phyloP scores from a whole-genome alignment of 352 stramenopile species.

The Phytophthora constricta region DNA sequence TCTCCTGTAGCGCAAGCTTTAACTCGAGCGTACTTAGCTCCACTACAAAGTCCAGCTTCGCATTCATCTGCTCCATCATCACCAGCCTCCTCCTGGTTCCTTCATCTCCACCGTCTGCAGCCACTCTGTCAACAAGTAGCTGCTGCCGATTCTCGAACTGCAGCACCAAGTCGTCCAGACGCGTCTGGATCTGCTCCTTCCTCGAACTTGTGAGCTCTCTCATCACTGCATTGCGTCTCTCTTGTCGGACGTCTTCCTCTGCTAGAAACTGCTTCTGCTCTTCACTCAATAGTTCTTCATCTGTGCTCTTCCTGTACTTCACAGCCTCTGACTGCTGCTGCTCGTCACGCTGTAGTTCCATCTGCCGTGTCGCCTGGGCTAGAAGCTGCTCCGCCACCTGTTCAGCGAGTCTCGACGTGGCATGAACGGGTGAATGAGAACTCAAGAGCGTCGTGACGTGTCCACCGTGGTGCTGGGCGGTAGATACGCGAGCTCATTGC shows the following conservation, averaged over 20 bases:
- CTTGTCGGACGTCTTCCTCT: constrained; percentile 28
- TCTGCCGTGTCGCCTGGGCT: constrained; percentile 9
- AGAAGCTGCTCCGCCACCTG: constrained; percentile 23
- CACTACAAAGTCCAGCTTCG: constrained; percentile 50
- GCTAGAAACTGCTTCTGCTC: constrained; percentile 24
- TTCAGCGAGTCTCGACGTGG: constrained; percentile 12
- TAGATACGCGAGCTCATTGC: constrained; percentile 66
- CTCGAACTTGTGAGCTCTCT: constrained; percentile 19
- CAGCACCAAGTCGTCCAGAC: constrained; percentile 23
- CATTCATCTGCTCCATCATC: constrained; percentile 38
- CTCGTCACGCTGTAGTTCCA: constrained; percentile 11
- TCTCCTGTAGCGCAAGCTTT: background rate
- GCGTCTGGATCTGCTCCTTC: background rate
- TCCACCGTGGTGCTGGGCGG: constrained; percentile 17
- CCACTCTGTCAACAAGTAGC: background rate
- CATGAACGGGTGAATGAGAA: background rate
- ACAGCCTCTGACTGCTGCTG: background rate
- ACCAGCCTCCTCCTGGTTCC: constrained; percentile 1
- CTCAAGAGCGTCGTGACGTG: background rate
- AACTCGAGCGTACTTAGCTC: constrained; percentile 42
- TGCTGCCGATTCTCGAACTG: constrained; percentile 30
- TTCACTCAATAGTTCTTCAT: constrained; percentile 18
- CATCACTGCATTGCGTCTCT: constrained; percentile 22
- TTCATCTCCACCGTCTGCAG: background rate
- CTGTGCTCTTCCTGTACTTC: background rate